Base-by-base conservation (phyloP, 106 monocot genomes). In the Allium fistulosum region DNA sequence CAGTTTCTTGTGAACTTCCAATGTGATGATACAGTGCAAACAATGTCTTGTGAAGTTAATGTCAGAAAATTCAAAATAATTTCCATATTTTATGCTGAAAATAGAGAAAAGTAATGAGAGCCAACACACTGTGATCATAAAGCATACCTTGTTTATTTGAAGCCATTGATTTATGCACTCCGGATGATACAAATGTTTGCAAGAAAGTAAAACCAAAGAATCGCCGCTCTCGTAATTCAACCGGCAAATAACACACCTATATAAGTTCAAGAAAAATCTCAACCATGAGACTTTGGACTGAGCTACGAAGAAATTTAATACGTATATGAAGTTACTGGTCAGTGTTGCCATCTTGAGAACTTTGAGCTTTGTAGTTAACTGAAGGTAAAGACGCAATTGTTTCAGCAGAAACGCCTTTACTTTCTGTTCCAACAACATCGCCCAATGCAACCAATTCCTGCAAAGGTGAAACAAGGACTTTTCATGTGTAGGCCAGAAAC, bases 131-230 rank as follows among this genome's bases (percentile, higher is more conserved):
- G 28, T 28, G 28, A 28, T 28, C 28, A 28, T 28, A 28, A 28
- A 28, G 28, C 28, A 67, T 72, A 97, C 96, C 96, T 97, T 97
- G 68, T 97, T 97, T 77, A 97, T 92, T 71, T 97, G 88, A 58
- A 97, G 92, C 96, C 96, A 97, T 14, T 83, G 82, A 58, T 87
- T 83, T 76, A 97, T 89, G 71, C 96, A 97, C 48, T 88, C 96
- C 7, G 80, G 66, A 45, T 97, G 96, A 66, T 97, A 97, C n/a
- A 57, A 82, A 77, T 97, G 96, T 63, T 89, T 92, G 88, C 96
- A 96, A 27, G 91, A 71, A 62, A 97, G 96, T 59, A 80, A 66
- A 70, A 81, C 79, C 50, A 97, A 68, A 46, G 80, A 74, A 58
- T 92, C 96, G 17, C 80, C 84, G 66, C 84, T 88, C 72, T 97